Percentiles rank a stretch among this genome's conserved stretches.
phyloP scores from a whole-genome alignment of 768 basidiomycete species.

The Termitomyces sp. region DNA sequence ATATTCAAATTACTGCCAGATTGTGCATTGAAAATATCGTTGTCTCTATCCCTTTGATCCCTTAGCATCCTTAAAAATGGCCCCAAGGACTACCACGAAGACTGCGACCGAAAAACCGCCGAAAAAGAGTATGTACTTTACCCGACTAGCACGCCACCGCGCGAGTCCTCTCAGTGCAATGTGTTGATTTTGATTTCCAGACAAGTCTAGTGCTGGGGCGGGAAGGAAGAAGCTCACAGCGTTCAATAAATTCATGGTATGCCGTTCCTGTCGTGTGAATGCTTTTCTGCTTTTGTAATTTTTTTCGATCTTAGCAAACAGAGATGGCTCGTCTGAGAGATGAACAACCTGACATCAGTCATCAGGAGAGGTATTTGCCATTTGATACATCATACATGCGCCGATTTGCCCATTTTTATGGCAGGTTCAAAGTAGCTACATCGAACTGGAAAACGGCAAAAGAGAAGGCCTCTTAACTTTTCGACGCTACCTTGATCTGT shows the following conservation, averaged over 20 bases:
- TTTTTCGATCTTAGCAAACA: constrained; percentile 45
- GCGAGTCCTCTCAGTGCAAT: constrained; percentile 15
- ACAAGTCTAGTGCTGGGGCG: constrained; percentile 45
- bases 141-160: neutral
- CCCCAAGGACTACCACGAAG: constrained; percentile 39
- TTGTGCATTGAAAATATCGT: neutral
- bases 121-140: constrained; percentile 51
- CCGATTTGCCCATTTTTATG: constrained; percentile 4
- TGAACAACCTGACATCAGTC: constrained; percentile 64
- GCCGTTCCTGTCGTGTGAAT: constrained; percentile 3
- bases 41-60: neutral
- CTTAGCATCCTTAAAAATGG: constrained; percentile 27
- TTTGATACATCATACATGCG: neutral
- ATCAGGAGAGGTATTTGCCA: constrained; percentile 64
- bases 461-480: constrained; percentile 45
- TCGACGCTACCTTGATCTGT: neutral
- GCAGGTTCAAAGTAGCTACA: constrained; percentile 70
- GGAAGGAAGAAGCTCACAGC: constrained; percentile 62
- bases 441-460: constrained; percentile 75
- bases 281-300: neutral
- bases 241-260: constrained; percentile 74
- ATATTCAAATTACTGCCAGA: neutral
- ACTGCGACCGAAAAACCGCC: constrained; percentile 40
- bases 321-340: constrained; percentile 81
- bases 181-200: constrained; percentile 24